Evolutionary conservation across 345 rosid genomes (phyloP).

Genomic region (Alliaria petiolata): DNA sequence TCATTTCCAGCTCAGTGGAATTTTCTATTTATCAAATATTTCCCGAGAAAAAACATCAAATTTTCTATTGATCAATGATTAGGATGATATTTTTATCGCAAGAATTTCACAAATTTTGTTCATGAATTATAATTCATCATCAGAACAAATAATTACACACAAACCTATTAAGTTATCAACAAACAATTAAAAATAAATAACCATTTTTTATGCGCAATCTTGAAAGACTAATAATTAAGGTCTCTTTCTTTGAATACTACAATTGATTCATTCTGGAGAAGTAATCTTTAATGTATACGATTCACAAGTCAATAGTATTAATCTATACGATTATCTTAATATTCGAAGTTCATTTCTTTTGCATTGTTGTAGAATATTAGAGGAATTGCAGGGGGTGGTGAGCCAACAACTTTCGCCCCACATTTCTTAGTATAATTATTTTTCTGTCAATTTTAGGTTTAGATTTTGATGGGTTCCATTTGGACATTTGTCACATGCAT

Average conservation of each 20-base stretch:
- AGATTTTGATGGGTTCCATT: conserved; percentile 13
- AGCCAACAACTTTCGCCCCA: conserved; percentile 23
- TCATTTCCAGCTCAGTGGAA: conserved; percentile 12
- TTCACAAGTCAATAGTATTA: too few species aligned
- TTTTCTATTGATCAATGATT: not conserved
- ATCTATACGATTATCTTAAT: too few species aligned
- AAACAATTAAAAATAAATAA: too few species aligned
- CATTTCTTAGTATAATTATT: not conserved
- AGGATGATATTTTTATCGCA: not conserved
- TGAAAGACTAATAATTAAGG: too few species aligned
- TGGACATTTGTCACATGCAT: conserved; percentile 19
- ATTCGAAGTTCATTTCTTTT: not conserved
- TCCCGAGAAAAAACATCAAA: not conserved
- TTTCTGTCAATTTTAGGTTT: not conserved
- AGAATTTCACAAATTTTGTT: not conserved
- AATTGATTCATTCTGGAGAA: too few species aligned
- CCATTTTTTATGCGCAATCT: too few species aligned
- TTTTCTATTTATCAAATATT: conserved; percentile 1
- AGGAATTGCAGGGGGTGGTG: conserved; percentile 1
- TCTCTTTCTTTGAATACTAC: too few species aligned
- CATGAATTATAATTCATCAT: not conserved
- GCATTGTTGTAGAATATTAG: not conserved
- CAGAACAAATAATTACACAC: not conserved
- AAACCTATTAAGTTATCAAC: too few species aligned
- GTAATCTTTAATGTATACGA: too few species aligned